Evolutionary conservation across 2,329 filamentous ascomycete species (phyloP).

Genomic region (Emergomyces orientalis): DNA sequence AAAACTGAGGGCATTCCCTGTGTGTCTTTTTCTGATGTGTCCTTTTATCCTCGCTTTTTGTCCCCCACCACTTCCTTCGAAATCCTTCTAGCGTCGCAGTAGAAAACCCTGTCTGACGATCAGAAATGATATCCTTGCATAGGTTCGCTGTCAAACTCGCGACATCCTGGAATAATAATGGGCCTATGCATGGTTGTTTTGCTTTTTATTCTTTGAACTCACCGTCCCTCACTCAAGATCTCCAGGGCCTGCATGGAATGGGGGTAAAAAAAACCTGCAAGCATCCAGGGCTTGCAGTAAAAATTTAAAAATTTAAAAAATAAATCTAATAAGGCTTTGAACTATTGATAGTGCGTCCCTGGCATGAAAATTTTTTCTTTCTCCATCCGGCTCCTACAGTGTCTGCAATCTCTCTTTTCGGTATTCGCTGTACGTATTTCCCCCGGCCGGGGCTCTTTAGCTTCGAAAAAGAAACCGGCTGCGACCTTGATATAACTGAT

Average conservation of each 20-base stretch:
- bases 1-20: neutral
- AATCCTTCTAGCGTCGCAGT: conserved; percentile 6
- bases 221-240: neutral
- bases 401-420: neutral
- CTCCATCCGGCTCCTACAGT: neutral
- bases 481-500: neutral
- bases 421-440: neutral
- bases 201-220: neutral
- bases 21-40: neutral
- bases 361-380: conserved; percentile 3
- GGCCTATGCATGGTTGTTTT: neutral
- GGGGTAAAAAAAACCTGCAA: neutral
- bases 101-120: neutral
- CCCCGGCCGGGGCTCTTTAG: neutral
- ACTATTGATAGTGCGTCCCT: conserved; percentile 1
- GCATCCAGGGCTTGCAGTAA: neutral
- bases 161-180: neutral
- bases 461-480: neutral
- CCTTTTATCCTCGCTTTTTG: neutral
- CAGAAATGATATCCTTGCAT: neutral
- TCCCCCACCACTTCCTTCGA: neutral
- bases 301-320: no score
- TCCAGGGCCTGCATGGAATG: conserved; percentile 1
- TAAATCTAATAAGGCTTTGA: neutral
- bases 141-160: neutral